Conservation (phyloP, 1,139 yeast genomes). For the Waltiozyma sp. region DNA sequence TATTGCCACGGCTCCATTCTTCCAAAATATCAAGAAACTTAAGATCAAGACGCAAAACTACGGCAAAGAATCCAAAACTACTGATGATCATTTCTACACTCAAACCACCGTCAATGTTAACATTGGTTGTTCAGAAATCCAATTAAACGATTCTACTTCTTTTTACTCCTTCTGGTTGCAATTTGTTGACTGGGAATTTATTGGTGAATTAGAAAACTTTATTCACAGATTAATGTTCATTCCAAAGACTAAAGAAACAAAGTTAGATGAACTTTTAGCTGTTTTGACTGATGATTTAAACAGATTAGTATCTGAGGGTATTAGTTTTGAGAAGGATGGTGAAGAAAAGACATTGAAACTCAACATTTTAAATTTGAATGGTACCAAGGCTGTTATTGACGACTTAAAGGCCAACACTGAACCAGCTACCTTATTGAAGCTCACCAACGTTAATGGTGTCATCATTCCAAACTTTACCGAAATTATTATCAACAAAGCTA, state of each 20-base stretch:
- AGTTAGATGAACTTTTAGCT: neutral
- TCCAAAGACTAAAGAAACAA: neutral
- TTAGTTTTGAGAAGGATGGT: neutral
- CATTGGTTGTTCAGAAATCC: neutral
- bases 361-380: neutral
- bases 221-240: neutral
- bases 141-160: neutral
- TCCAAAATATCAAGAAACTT: neutral
- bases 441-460: neutral
- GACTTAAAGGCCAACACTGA: neutral
- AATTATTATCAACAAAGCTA: neutral
- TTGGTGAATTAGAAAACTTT: neutral
- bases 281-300: neutral
- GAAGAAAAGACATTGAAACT: neutral
- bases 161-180: neutral
- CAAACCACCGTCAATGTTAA: neutral
- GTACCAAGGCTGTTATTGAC: neutral
- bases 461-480: neutral
- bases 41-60: neutral
- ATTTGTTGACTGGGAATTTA: neutral
- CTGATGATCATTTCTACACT: neutral
- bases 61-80: no score
- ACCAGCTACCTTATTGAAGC: neutral
- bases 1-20: neutral
- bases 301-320: neutral